These are phyloP conservation scores for Wickerhamiella australiensis DNA, from an alignment of 805 yeast species.

Conservation along the genomic window DNA sequence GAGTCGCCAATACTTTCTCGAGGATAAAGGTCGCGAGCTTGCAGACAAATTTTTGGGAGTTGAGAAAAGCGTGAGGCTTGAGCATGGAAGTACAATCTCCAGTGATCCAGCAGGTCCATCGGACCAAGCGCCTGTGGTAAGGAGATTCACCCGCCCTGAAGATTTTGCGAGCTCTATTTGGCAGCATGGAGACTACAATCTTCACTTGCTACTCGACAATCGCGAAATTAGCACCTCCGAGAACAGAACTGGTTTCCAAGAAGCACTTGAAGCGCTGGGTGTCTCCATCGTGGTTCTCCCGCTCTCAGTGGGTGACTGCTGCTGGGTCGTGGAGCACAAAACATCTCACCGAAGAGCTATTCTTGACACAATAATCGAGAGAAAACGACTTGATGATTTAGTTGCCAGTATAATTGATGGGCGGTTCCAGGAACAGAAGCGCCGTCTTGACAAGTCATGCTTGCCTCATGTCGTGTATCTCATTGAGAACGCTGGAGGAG, in stretches of 20 bases:
- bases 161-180: slow-evolving; percentile 31
- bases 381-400: slow-evolving; percentile 82
- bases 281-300: slow-evolving; percentile 42
- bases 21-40: slow-evolving; percentile 54
- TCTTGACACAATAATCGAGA: slow-evolving; percentile 72
- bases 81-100: neutral
- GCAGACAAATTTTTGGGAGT: slow-evolving; percentile 45
- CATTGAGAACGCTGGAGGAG: slow-evolving; percentile 48
- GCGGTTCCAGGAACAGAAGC: slow-evolving; percentile 76
- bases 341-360: slow-evolving; percentile 49
- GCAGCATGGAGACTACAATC: slow-evolving; percentile 47
- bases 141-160: neutral
- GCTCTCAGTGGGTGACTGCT: slow-evolving; percentile 72
- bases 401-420: slow-evolving; percentile 77
- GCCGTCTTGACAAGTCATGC: slow-evolving; percentile 57
- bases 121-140: neutral
- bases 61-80: slow-evolving; percentile 39
- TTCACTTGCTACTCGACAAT: slow-evolving; percentile 59
- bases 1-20: slow-evolving; percentile 38
- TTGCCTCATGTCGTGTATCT: slow-evolving; percentile 58
- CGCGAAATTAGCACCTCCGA: slow-evolving; percentile 61
- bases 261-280: slow-evolving; percentile 39
- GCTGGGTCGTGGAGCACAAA: slow-evolving; percentile 74
- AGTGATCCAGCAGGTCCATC: neutral
- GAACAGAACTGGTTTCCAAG: slow-evolving; percentile 60